Conservation (phyloP, 2,329 filamentous ascomycete species). For the Cladorrhinum sp. region DNA sequence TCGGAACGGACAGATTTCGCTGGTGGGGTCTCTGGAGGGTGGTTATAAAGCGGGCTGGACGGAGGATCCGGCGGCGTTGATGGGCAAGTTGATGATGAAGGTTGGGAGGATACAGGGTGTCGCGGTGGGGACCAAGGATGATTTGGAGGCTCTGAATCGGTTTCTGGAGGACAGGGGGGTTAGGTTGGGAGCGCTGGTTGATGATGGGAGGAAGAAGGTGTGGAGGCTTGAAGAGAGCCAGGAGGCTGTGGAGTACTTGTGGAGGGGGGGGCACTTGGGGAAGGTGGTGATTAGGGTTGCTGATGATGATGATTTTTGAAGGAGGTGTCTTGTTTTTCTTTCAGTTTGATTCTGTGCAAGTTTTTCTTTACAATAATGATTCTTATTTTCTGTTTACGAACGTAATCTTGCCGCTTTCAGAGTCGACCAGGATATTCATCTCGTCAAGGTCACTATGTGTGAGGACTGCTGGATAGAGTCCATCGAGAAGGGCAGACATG, state of each 20-base stretch:
- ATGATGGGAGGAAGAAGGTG: slow-evolving; percentile 14
- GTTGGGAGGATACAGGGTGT: slow-evolving; percentile 21
- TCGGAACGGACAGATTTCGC: slow-evolving; percentile 13
- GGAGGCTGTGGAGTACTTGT: slow-evolving; percentile 16
- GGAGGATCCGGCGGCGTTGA: slow-evolving; percentile 16
- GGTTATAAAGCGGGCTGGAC: neutral
- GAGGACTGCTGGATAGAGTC: too few relatives aligned
- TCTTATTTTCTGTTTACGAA: too few relatives aligned
- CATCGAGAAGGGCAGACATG: too few relatives aligned
- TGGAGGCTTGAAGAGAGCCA: slow-evolving; percentile 1
- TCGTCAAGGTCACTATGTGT: too few relatives aligned
- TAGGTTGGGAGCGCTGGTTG: slow-evolving; percentile 9
- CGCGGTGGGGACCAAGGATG: slow-evolving; percentile 15
- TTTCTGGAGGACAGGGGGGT: slow-evolving; percentile 19
- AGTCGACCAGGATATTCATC: too few relatives aligned
- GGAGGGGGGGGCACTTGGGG: slow-evolving; percentile 14
- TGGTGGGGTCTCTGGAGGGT: slow-evolving; percentile 23
- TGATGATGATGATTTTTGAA: neutral
- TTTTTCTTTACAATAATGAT: too few relatives aligned
- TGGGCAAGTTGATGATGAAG: slow-evolving; percentile 19
- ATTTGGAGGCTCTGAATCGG: slow-evolving; percentile 15
- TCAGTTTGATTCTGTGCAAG: too few relatives aligned
- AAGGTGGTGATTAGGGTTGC: slow-evolving; percentile 17
- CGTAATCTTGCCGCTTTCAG: too few relatives aligned
- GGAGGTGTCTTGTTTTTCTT: too few relatives aligned